Conservation (phyloP, 2,329 filamentous ascomycete genomes). For the Pyrenophora teres region DNA sequence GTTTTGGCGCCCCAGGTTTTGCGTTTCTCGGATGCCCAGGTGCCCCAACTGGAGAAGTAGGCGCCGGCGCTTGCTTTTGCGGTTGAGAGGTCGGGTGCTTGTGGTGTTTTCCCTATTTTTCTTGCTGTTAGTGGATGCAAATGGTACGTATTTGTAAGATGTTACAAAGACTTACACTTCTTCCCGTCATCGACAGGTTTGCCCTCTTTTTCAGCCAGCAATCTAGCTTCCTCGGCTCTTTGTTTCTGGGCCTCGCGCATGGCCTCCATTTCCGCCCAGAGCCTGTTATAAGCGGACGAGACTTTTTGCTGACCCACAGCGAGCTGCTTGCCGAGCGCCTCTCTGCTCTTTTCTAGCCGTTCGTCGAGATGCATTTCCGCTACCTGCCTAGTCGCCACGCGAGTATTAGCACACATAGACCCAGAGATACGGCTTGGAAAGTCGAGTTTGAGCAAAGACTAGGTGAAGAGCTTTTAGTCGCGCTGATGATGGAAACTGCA, state of each 20-base stretch:
- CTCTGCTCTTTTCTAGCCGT: conserved; percentile 78
- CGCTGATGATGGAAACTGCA: conserved; percentile 13
- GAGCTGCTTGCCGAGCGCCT: conserved; percentile 87
- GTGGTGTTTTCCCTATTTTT: conserved; percentile 29
- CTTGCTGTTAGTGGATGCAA: conserved; percentile 1
- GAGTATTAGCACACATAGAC: conserved; percentile 44
- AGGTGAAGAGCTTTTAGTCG: conserved; percentile 32
- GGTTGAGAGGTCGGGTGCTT: conserved; percentile 56
- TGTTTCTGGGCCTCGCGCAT: conserved; percentile 75
- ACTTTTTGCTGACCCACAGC: conserved; percentile 87
- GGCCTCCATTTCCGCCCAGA: conserved; percentile 88
- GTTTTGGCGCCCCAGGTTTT: conserved; percentile 42
- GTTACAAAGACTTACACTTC: conserved; percentile 29
- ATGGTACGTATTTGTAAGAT: no score
- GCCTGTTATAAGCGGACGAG: conserved; percentile 80
- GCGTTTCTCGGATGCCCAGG: conserved; percentile 76
- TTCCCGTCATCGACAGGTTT: conserved; percentile 16
- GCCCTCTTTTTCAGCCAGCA: conserved; percentile 43
- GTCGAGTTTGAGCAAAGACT: conserved; percentile 38
- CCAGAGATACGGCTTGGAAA: conserved; percentile 35
- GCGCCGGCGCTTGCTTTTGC: conserved; percentile 64
- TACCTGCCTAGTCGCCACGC: conserved; percentile 65
- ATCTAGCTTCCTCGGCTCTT: conserved; percentile 61
- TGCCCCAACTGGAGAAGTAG: conserved; percentile 67
- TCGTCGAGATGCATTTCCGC: conserved; percentile 94